Base-by-base conservation (phyloP, 495 filamentous ascomycete species). In the Lophium mytilinum region DNA sequence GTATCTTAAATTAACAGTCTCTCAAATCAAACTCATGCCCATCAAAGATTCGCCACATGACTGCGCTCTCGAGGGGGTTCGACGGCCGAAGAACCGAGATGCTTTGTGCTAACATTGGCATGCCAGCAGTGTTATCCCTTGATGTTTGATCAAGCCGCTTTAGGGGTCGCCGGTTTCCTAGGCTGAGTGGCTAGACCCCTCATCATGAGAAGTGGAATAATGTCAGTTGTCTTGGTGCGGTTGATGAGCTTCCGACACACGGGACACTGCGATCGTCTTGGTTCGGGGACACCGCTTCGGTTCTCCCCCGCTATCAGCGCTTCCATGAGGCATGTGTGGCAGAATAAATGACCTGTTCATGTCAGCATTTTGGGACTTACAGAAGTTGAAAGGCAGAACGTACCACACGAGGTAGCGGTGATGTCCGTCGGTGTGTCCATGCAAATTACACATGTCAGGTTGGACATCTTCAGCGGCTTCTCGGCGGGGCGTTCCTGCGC, bases 331-430 rank as follows among this genome's bases (percentile, higher is more conserved):
- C 90, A 95, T 33, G 81, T 81, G 58, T 87, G 82, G 63, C 90
- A 95, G 71, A 92, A 94, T 10, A 95, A 75, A 70, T 95, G 90
- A 1, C 89, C 89, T 94, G 42, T 1, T 1, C 14, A 7, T 12
- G 12, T 48, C 6, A 21, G 33, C 21, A 51, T 57, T 39, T 36
- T 2, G 4, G 21, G 33, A 41, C 9, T 12, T 61, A 19, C 49
- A 42, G 15, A 56, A 35, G 49, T 10, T 8, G 12, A 19, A 58
- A 33, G 37, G 58, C 35, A 40, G 52, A 11, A 78, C 86, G 67
- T 82, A 93, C 90, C 90, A 68, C 90, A 95, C 61, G 84, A 76
- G 1, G 90, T 95, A 41, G 83, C 83, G 1, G 87, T 92, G 58
- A 91, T 68, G 65, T 86, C 77, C 17, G 77, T 84, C 3, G 80